Evolutionary conservation across 1,284 basidiomycete genomes (phyloP), one percentile per base, ranked within the genome.

Genomic region (Afroboletus lepidellus): DNA sequence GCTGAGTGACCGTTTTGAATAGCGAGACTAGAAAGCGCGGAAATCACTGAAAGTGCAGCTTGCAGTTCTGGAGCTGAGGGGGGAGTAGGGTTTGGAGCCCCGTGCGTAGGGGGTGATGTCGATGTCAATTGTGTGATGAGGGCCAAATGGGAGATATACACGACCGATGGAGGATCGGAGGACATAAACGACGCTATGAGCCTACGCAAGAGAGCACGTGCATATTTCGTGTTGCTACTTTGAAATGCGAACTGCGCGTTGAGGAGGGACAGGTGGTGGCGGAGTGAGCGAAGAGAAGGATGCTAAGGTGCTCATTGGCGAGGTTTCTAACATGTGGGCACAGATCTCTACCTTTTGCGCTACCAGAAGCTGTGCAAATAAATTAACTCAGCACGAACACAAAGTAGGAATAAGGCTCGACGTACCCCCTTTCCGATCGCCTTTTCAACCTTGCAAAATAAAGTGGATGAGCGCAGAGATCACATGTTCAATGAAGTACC

Each of bases 211-310:
- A 79, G 71, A 8, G 74, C 78, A 18, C 79, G 78, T 0, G 84
- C 78, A 52, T 79, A 79, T 65, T 83, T 85, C 18, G 72, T 60
- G 60, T 84, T 86, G 37, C 79, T 72, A 13, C 45, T 56, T 32
- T 55, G 65, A 46, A 66, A 58, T 0, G 84, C 75, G 11, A 70
- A 70, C 37, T 78, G 79, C 3, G 82, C 79, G 34, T 84, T 83
- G 32, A 86, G 75, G 29, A 83, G 72, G 0, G 77, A 76, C 20
- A 88, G 66, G 56, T 80, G 77, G 15, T 80, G 78, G 46, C 76
- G 79, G 60, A 84, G 84, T 16, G 74, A 66, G 46, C 79, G 74
- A 11, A 89, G 72, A 9, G 83, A 77, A 2, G 87, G 83, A 58
- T 85, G 81, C 81, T 85, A 3, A 13, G 30, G 21, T 9, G 13